These are phyloP conservation scores for Decorospora gaudefroyi DNA, from an alignment of 2,329 filamentous ascomycete genomes.

Conservation along the genomic window DNA sequence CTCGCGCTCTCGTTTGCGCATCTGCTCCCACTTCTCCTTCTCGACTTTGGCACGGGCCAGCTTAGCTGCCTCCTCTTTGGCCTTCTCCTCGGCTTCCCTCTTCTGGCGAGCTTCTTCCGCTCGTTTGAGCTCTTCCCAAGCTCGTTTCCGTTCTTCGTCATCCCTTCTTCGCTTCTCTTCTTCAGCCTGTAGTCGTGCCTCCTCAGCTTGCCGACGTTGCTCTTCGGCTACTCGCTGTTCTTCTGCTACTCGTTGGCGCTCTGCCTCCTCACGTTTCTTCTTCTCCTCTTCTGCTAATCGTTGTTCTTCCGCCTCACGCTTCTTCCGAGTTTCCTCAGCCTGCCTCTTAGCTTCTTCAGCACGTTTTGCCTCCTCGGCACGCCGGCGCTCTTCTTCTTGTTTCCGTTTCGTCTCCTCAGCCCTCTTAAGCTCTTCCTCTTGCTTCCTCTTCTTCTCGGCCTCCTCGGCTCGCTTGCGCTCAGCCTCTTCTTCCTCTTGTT, in stretches of 20 bases:
- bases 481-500: conserved; percentile 36
- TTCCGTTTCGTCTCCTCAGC: conserved; percentile 53
- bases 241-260: conserved; percentile 63
- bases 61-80: conserved; percentile 55
- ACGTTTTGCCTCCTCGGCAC: conserved; percentile 51
- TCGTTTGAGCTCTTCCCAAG: conserved; percentile 46
- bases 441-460: conserved; percentile 64
- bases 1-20: conserved; percentile 54
- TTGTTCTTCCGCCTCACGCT: conserved; percentile 56
- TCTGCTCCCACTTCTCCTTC: conserved; percentile 58
- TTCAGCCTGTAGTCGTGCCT: conserved; percentile 50
- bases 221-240: conserved; percentile 33
- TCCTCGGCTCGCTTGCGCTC: conserved; percentile 49
- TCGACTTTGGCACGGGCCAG: conserved; percentile 53
- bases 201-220: conserved; percentile 48
- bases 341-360: conserved; percentile 44
- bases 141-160: conserved; percentile 53
- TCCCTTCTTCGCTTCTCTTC: conserved; percentile 53
- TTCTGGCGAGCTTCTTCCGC: conserved; percentile 43
- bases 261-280: conserved; percentile 43
- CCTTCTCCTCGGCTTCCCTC: conserved; percentile 48
- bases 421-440: conserved; percentile 53
- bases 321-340: conserved; percentile 58
- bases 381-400: conserved; percentile 44
- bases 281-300: conserved; percentile 35